A percentile compares a stretch with the other conserved stretches of the same genome.
Conservation (phyloP, 2,329 filamentous ascomycete genomes). For the Chaetomium olivaceum region DNA sequence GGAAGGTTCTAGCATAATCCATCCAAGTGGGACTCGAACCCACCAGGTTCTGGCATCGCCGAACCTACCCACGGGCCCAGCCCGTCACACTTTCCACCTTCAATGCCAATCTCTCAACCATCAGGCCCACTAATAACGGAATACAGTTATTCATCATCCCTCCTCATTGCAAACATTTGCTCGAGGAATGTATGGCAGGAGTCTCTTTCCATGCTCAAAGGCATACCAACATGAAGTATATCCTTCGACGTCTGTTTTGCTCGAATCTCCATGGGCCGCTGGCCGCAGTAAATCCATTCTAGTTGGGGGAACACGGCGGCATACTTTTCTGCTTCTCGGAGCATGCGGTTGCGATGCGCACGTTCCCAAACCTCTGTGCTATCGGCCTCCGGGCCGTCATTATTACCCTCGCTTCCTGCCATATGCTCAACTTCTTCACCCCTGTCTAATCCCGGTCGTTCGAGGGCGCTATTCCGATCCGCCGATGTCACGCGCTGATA, state of each 20-base stretch:
- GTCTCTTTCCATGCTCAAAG: slow-evolving; percentile 4
- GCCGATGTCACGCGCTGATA: not conserved
- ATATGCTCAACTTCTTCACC: slow-evolving; percentile 2
- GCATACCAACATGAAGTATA: not conserved
- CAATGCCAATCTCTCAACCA: too few species aligned
- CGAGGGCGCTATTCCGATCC: not conserved
- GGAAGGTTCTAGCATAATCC: too few species aligned
- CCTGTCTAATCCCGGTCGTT: slow-evolving; percentile 3
- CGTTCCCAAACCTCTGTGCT: slow-evolving; percentile 3
- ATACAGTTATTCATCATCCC: not conserved
- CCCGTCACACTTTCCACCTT: too few species aligned
- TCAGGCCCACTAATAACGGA: not conserved
- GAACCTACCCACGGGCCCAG: too few species aligned
- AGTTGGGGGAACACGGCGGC: slow-evolving; percentile 1
- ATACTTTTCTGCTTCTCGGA: slow-evolving; percentile 7
- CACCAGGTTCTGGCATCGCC: too few species aligned
- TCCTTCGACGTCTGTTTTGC: not conserved
- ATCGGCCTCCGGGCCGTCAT: slow-evolving; percentile 1
- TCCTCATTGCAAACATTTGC: not conserved
- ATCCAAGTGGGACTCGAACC: too few species aligned
- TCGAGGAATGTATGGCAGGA: not conserved
- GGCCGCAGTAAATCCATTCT: slow-evolving; percentile 5
- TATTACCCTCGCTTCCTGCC: not conserved
- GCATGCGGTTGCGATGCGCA: slow-evolving; percentile 5
- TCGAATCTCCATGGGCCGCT: slow-evolving; percentile 2